A percentile compares a stretch with the other conserved stretches of the same genome.
Conservation (phyloP, 257 asterid species). For the Henckelia pumila region DNA sequence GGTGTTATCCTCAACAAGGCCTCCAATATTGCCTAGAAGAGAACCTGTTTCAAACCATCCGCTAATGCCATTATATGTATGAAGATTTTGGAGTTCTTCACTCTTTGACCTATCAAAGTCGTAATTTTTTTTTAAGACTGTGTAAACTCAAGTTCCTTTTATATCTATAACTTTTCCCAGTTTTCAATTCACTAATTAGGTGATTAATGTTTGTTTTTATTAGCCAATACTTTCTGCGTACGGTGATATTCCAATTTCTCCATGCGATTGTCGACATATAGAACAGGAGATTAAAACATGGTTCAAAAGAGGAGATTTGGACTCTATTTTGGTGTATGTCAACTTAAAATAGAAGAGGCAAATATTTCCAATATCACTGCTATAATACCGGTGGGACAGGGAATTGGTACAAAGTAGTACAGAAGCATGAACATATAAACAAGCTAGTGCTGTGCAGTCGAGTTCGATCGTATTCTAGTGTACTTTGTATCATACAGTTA, state of each 20-base stretch:
- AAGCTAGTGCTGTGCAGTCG: conserved; percentile 22
- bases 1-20: conserved; percentile 79
- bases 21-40: conserved; percentile 36
- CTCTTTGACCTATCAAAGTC: neutral
- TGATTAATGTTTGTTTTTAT: neutral
- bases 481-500: conserved; percentile 44
- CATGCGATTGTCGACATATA: too few relatives aligned
- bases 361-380: neutral
- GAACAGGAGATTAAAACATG: too few relatives aligned
- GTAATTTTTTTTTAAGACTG: neutral
- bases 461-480: conserved; percentile 1
- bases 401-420: neutral
- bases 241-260: too few relatives aligned
- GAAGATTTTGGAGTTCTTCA: neutral
- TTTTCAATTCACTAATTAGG: neutral
- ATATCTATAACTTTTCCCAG: neutral
- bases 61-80: neutral
- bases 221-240: neutral
- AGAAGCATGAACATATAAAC: conserved; percentile 3
- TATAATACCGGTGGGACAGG: neutral
- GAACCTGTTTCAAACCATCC: neutral
- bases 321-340: neutral
- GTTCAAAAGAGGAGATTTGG: too few relatives aligned
- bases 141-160: neutral
- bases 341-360: neutral